phyloP scores from a whole-genome alignment of 2,329 filamentous ascomycete species.

The Fonsecaea nubica region DNA sequence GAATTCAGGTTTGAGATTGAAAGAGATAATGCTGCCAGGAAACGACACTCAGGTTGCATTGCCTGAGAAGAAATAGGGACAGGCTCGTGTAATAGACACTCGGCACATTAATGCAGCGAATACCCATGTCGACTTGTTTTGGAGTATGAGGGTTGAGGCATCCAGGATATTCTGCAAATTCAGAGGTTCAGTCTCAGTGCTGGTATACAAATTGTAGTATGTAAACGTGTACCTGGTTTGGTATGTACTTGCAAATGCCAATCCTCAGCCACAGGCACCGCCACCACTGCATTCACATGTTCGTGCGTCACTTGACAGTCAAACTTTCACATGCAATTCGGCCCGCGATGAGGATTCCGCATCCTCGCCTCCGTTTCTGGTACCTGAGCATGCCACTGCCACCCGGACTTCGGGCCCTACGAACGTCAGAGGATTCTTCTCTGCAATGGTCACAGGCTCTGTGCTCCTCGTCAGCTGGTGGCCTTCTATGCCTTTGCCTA shows the following conservation, averaged over 20 bases:
- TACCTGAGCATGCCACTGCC: conserved; percentile 11
- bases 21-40: not conserved
- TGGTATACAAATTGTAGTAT: too few species aligned
- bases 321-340: conserved; percentile 25
- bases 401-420: conserved; percentile 3
- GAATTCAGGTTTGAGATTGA: not conserved
- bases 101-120: not conserved
- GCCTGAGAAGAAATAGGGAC: not conserved
- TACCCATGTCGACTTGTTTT: not conserved
- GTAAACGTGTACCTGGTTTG: too few species aligned
- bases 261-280: not conserved
- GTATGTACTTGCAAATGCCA: too few species aligned
- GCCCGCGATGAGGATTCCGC: conserved; percentile 14
- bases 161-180: too few species aligned
- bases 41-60: not conserved
- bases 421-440: conserved; percentile 12
- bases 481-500: not conserved
- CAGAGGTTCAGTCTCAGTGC: too few species aligned
- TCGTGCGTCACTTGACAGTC: conserved; percentile 9
- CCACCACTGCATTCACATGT: conserved; percentile 14
- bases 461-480: conserved; percentile 9
- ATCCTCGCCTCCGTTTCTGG: not conserved
- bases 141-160: too few species aligned
- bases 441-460: conserved; percentile 8
- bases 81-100: not conserved